These are phyloP conservation scores for Chernovozyma aurita DNA, from an alignment of 1,139 yeast species.

Conservation along the genomic window DNA sequence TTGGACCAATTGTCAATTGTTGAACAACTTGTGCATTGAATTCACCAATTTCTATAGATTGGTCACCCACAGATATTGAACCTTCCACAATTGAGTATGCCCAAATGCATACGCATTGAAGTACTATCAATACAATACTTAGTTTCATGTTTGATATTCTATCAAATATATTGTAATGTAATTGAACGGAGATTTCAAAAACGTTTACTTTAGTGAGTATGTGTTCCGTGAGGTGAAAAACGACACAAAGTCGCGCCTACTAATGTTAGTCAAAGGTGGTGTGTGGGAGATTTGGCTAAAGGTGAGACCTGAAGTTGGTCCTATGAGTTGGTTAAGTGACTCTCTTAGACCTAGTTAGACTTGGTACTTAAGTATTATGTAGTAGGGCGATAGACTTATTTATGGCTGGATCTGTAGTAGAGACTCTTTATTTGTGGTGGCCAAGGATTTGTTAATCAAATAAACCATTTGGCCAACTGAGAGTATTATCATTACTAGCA, in stretches of 20 bases:
- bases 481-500: no score
- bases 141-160: constrained; percentile 10
- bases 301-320: no score
- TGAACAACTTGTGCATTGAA: constrained; percentile 33
- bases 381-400: no score
- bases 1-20: constrained; percentile 27
- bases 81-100: constrained; percentile 30
- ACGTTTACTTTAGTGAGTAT: background rate
- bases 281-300: no score
- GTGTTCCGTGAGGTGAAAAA: background rate
- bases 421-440: no score
- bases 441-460: no score
- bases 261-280: no score
- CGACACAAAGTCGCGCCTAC: background rate
- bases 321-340: no score
- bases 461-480: no score
- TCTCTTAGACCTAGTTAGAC: no score
- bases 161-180: background rate
- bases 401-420: no score
- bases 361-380: no score
- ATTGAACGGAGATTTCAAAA: background rate
- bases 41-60: constrained; percentile 30
- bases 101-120: constrained; percentile 10
- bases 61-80: constrained; percentile 22
- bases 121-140: constrained; percentile 8